Conservation (phyloP, 805 yeast species). For the Kodamaea sagamina region DNA sequence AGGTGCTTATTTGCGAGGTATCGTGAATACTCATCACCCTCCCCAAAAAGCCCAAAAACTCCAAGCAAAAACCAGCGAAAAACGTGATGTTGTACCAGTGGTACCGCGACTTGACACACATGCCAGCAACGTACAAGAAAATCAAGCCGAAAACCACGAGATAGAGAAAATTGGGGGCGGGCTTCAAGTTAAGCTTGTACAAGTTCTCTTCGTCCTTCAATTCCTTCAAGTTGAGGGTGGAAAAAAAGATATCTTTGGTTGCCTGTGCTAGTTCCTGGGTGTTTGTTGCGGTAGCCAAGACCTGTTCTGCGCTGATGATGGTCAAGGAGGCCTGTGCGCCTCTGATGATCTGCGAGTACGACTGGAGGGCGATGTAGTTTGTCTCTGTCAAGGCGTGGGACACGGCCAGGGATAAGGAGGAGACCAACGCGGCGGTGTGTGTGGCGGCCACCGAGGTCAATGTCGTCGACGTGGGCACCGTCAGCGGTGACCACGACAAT, state of each 20-base stretch:
- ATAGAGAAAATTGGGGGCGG: conserved; percentile 36
- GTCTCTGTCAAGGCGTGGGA: conserved; percentile 24
- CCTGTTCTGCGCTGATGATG: conserved; percentile 36
- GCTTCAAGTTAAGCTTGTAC: conserved; percentile 26
- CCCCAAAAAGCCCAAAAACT: conserved; percentile 41
- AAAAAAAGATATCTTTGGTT: conserved; percentile 34
- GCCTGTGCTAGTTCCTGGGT: conserved; percentile 26
- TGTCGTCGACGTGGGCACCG: conserved; percentile 30
- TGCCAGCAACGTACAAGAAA: conserved; percentile 25
- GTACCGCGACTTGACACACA: conserved; percentile 36
- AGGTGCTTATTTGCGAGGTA: conserved; percentile 22
- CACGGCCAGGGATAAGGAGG: background rate
- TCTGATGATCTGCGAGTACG: conserved; percentile 26
- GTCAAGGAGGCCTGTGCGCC: conserved; percentile 42
- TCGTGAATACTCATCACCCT: conserved; percentile 34
- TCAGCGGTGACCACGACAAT: conserved; percentile 32
- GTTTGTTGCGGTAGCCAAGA: conserved; percentile 42
- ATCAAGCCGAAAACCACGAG: conserved; percentile 28
- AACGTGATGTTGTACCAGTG: conserved; percentile 44
- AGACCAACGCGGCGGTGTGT: conserved; percentile 24
- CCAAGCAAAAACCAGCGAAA: conserved; percentile 36
- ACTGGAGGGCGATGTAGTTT: conserved; percentile 17
- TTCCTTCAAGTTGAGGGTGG: conserved; percentile 33
- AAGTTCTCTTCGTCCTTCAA: conserved; percentile 32
- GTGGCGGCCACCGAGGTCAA: conserved; percentile 29